Percentiles rank a stretch among this genome's conserved stretches.
Evolutionary conservation across 2,329 filamentous ascomycete species (phyloP).

Genomic region (Xylaria polymorpha): DNA sequence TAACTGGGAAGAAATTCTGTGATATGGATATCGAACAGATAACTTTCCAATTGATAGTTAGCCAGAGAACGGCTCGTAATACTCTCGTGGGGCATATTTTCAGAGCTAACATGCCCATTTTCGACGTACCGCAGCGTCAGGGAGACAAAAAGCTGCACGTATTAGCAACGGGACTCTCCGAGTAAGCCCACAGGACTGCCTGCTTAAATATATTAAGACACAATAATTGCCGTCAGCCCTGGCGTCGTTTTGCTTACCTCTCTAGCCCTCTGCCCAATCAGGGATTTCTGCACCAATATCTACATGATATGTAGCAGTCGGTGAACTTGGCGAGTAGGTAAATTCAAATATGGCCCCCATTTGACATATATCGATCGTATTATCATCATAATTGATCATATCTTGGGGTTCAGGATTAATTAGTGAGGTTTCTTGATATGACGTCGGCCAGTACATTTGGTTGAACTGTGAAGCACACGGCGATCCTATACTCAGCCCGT

Average conservation of each 20-base stretch:
- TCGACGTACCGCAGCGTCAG: not conserved
- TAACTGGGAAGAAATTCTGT: not conserved
- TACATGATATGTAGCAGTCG: not conserved
- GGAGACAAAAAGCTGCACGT: not conserved
- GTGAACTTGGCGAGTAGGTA: not conserved
- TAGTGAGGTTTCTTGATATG: not conserved
- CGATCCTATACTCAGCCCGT: not conserved
- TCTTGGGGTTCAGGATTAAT: too few relatives aligned
- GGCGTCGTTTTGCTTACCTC: not conserved
- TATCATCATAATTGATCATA: too few relatives aligned
- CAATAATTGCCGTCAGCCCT: not conserved
- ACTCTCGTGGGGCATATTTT: too few relatives aligned
- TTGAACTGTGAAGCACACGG: not conserved
- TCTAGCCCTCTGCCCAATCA: not conserved
- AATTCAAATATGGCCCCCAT: not conserved
- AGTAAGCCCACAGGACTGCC: not conserved
- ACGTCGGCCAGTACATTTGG: not conserved
- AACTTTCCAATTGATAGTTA: not conserved
- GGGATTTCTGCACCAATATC: not conserved
- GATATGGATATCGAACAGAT: not conserved
- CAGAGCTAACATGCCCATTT: not conserved
- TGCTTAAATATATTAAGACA: not conserved
- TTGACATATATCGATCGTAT: too few relatives aligned
- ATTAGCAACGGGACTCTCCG: not conserved
- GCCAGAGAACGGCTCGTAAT: not conserved